Evolutionary conservation across 305 asterid genomes (phyloP), one percentile per base, ranked within the genome.

Genomic region (Fraxinus dipetala): DNA sequence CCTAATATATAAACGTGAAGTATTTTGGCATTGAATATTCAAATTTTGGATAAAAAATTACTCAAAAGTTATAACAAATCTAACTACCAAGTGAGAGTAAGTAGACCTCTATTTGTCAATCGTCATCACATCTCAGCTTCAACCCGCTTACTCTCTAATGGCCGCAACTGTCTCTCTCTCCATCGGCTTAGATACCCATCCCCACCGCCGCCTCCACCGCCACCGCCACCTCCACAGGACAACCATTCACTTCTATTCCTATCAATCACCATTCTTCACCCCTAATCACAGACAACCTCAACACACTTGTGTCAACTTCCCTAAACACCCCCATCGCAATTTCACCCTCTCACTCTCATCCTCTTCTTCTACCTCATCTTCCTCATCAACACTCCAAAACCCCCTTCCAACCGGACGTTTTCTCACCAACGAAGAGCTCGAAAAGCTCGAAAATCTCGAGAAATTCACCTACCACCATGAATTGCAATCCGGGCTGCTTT

Each of bases 401-500:
- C 90, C 88, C 56, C 85, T 85, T 75, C 92, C 61, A 65, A 89
- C 88, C 10, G 92, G 92, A 2, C 89, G 92, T 11, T 93, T 95
- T 76, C 59, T 93, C 14, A 89, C 93, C 61, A 80, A 86, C 13
- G 90, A 90, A 77, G 99, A 93, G 75, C 93, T 94, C 79, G 90
- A 89, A 78, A 90, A 88, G 82, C 90, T 94, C 79, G 86, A 89
- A 7, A 74, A 87, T 51, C 93, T 96, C 4, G 89, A 85, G 6
- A 88, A 87, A 78, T 96, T 80, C 51, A 84, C 86, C 82, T 94
- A 91, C 87, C 89, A 86, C 80, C 91, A 90, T 75, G 88, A 94
- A 88, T 82, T 96, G 84, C 90, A 86, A 85, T 87, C 95, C n/a
- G 99, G 99, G 82, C 84, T 90, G 20, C 89, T 96, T 30, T 89